phyloP scores from a whole-genome alignment of 2,329 filamentous ascomycete genomes.

The Dactylellina haptotyla region DNA sequence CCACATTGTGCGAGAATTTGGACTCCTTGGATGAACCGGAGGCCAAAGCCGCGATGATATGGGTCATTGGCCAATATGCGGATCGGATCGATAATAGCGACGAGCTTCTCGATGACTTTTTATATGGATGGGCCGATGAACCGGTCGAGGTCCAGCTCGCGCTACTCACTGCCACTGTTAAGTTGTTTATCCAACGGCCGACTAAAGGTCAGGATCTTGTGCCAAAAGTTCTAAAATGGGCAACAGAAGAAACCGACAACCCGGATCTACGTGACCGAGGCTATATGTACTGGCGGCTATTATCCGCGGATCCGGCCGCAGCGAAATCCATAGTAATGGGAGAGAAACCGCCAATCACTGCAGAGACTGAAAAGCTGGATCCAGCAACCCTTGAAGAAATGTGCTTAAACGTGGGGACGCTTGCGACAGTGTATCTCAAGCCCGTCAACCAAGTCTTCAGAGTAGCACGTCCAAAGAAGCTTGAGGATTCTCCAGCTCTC shows the following conservation, averaged over 20 bases:
- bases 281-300: constrained; percentile 98
- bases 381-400: constrained; percentile 92
- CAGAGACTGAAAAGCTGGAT: constrained; percentile 93
- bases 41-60: constrained; percentile 98
- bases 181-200: constrained; percentile 95
- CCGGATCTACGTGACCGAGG: constrained; percentile 93
- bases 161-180: constrained; percentile 93
- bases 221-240: constrained; percentile 96
- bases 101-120: constrained; percentile 89
- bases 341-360: constrained; percentile 94
- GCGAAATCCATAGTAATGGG: constrained; percentile 95
- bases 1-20: constrained; percentile 92
- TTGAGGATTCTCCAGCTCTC: constrained; percentile 84
- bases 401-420: constrained; percentile 93
- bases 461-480: constrained; percentile 79
- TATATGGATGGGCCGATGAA: constrained; percentile 93
- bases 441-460: constrained; percentile 97
- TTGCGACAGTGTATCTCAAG: constrained; percentile 97
- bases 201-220: constrained; percentile 94
- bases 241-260: constrained; percentile 98
- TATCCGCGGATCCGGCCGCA: constrained; percentile 88
- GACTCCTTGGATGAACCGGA: constrained; percentile 97
- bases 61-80: constrained; percentile 98
- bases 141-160: constrained; percentile 95
- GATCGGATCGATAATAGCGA: constrained; percentile 98